Base-by-base conservation (phyloP, 2,329 filamentous ascomycete species). In the Penicillium digitatum region DNA sequence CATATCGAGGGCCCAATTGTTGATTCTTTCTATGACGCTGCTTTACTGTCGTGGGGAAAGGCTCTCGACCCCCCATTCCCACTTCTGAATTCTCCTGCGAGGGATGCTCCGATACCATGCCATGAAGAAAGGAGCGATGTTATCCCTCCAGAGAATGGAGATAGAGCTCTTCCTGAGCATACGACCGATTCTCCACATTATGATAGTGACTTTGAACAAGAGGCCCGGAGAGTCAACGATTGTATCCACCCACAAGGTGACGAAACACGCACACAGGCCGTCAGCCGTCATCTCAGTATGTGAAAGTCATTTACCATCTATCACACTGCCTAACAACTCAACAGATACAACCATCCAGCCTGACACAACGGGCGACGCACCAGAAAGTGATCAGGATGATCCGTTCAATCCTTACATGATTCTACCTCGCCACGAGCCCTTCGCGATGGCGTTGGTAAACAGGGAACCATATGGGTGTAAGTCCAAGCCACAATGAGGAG, bases 1-100 rank as follows among this genome's bases (percentile, higher is more conserved):
- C 87, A 89, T 52, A 68, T 90, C 0, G 87, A 92, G 72, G 89
- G 89, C 0, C 83, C 87, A 0, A 88, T 92, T 54, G 88, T 92
- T 0, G 87, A 91, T 63, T 83, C 84, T 1, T 72, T 92, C 24
- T 91, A 90, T 66, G 89, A 93, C 59, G 85, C 86, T 59, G 86
- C 87, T 0, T 69, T 91, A 37, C 79, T 91, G 8, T 87, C 85
- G 0, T 93, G 88, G 88, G 78, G 86, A 59, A 85, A 84, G 56
- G 72, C 74, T 1, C 66, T 90, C 0, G 73, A 84, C 0, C 85
- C 86, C 2, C 77, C 82, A 0, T 68, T 88, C 7, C 86, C 86
- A 5, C 81, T 76, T 49, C 70, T 81, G 16, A 69, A 75, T n/a
- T 75, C 72, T 1, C 81, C 82, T 0, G 83, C 83, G 3, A 69